These are phyloP conservation scores for Sporisorium exsertum DNA, from an alignment of 1,284 basidiomycete genomes.

Conservation along the genomic window DNA sequence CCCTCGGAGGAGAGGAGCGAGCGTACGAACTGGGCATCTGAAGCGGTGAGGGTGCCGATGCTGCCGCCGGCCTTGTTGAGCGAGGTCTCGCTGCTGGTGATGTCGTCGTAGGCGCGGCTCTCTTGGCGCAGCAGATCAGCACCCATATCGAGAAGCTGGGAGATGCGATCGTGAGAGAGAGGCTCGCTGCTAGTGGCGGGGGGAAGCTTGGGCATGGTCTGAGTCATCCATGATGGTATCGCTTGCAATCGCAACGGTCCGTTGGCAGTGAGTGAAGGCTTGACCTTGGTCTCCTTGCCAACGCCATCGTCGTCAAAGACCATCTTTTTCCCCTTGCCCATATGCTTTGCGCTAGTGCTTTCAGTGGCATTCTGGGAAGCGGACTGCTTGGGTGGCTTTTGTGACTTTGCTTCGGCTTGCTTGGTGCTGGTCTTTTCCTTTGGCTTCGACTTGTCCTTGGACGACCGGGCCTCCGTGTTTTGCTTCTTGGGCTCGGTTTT, in stretches of 20 bases:
- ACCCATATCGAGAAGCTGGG: constrained; percentile 54
- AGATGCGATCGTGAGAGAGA: constrained; percentile 45
- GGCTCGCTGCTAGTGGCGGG: constrained; percentile 7
- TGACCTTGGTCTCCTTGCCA: constrained; percentile 28
- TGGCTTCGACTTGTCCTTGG: constrained; percentile 22
- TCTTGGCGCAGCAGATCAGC: constrained; percentile 55
- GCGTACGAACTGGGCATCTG: constrained; percentile 66
- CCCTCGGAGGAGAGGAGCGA: constrained; percentile 61
- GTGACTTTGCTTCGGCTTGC: constrained; percentile 29
- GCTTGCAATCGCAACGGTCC: constrained; percentile 53
- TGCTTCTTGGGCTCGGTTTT: constrained; percentile 23
- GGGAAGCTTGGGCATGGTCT: constrained; percentile 41
- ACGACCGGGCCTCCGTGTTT: neutral
- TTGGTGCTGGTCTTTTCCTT: constrained; percentile 23
- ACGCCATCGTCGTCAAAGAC: constrained; percentile 54
- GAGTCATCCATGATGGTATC: constrained; percentile 50
- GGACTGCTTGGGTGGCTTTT: constrained; percentile 19
- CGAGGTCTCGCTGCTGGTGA: constrained; percentile 58
- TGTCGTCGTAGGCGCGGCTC: constrained; percentile 53
- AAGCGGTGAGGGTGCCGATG: constrained; percentile 60
- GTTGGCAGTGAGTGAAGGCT: constrained; percentile 12
- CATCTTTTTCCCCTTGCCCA: constrained; percentile 53
- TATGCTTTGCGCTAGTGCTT: constrained; percentile 33
- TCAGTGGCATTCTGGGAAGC: constrained; percentile 3
- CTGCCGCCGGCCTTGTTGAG: constrained; percentile 49